A percentile compares a stretch with the other conserved stretches of the same genome.
These are phyloP conservation scores for Sarcodon aspratus DNA, from an alignment of 768 basidiomycete species.

Conservation along the genomic window DNA sequence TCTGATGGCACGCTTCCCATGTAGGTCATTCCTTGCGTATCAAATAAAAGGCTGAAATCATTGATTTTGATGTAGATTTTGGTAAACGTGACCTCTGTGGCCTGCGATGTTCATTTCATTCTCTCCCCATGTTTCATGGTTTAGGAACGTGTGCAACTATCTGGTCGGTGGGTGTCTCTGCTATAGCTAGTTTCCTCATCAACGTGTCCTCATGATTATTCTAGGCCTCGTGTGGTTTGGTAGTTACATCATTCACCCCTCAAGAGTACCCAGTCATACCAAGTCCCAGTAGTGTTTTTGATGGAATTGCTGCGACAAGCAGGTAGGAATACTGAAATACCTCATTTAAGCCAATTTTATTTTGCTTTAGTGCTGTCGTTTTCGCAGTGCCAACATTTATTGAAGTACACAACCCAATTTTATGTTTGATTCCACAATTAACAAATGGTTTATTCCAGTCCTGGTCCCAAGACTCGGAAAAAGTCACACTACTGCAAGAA, in stretches of 20 bases:
- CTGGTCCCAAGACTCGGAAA: conserved; percentile 14
- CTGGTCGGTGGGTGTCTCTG: conserved; percentile 12
- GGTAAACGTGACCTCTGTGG: conserved; percentile 16
- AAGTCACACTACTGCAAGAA: conserved; percentile 7
- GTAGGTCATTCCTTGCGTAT: conserved; percentile 3
- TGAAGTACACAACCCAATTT: conserved; percentile 12
- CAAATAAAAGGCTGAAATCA: not conserved
- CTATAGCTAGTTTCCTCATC: not conserved
- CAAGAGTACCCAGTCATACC: conserved; percentile 12
- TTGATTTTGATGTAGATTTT: conserved; percentile 10
- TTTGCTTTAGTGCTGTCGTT: conserved; percentile 9
- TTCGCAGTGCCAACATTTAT: conserved; percentile 18
- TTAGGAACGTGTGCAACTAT: conserved; percentile 12
- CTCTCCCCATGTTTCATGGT: conserved; percentile 19
- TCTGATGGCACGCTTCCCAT: conserved; percentile 2
- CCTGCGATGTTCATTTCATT: conserved; percentile 8
- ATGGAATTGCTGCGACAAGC: conserved; percentile 9
- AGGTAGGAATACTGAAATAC: not conserved
- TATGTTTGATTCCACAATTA: not conserved
- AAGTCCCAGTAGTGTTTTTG: conserved; percentile 14
- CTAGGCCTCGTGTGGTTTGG: conserved; percentile 14
- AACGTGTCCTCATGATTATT: not conserved
- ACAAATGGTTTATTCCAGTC: conserved; percentile 6
- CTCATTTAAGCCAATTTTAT: not conserved
- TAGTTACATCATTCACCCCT: conserved; percentile 14